Conservation (phyloP, 2,329 filamentous ascomycete species). For the Diplodia corticola region DNA sequence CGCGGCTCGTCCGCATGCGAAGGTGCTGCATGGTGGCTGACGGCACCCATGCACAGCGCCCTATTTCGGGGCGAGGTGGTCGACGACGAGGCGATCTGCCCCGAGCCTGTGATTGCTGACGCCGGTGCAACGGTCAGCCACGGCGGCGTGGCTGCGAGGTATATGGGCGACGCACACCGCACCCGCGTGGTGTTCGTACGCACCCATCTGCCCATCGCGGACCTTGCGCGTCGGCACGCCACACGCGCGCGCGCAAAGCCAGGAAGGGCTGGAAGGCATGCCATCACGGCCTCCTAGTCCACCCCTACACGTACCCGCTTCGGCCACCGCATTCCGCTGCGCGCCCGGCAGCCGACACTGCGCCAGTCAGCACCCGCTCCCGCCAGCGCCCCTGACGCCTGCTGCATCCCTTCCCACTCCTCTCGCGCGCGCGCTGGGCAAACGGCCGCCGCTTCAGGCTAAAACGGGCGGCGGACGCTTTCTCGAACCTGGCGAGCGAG, state of each 20-base stretch:
- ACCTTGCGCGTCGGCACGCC: not conserved
- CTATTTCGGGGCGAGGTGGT: not conserved
- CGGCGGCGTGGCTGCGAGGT: not conserved
- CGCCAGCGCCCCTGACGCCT: constrained; percentile 8
- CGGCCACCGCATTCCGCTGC: constrained; percentile 7
- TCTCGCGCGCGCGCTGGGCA: too few species aligned
- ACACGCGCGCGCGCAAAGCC: not conserved
- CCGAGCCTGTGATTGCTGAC: constrained; percentile 16
- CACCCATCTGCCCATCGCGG: not conserved
- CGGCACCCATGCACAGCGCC: not conserved
- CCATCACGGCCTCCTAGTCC: not conserved
- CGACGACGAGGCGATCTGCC: not conserved
- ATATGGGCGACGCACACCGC: not conserved
- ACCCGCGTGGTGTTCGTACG: not conserved
- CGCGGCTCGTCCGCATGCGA: not conserved
- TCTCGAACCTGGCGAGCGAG: constrained; percentile 1
- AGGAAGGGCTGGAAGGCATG: constrained; percentile 13
- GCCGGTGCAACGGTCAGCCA: constrained; percentile 16
- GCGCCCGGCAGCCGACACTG: not conserved
- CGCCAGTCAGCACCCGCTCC: constrained; percentile 8
- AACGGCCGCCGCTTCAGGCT: constrained; percentile 8
- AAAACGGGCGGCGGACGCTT: constrained; percentile 15
- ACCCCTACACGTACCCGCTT: constrained; percentile 12
- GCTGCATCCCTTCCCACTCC: not conserved
- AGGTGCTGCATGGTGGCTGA: not conserved